Evolutionary conservation across 1,284 basidiomycete genomes (phyloP).

Genomic region (Apiotrichum laibachii): DNA sequence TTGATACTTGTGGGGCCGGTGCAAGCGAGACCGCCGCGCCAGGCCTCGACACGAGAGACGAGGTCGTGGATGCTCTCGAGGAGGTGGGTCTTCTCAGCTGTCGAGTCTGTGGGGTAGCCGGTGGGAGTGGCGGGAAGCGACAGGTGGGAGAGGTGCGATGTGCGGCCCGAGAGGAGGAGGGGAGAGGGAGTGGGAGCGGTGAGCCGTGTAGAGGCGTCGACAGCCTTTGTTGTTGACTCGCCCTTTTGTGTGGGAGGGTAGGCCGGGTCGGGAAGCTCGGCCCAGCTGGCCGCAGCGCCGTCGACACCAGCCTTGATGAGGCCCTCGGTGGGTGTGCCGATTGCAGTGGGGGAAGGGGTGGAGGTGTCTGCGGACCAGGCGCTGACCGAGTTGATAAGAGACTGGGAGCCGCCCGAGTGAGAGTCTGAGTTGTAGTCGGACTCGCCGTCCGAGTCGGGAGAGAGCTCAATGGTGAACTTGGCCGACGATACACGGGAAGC

Average conservation of each 20-base stretch:
- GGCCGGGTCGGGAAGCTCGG: no score
- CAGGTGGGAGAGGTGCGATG: not conserved
- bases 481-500: no score
- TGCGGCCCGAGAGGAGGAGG: not conserved
- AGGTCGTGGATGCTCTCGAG: not conserved
- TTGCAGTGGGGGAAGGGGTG: not conserved
- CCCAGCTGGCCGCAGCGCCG: no score
- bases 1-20: not conserved
- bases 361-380: no score
- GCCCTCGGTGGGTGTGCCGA: not conserved
- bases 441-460: no score
- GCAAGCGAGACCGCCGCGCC: not conserved
- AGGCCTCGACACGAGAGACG: not conserved
- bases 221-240: no score
- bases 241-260: no score
- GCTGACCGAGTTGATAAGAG: not conserved
- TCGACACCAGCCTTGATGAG: not conserved
- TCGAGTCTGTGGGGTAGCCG: not conserved
- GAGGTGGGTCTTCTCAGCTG: not conserved
- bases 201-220: no score
- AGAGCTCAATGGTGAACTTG: no score
- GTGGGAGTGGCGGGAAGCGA: no score
- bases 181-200: no score
- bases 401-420: not conserved
- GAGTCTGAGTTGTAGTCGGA: not conserved